Base-by-base conservation (phyloP, 192 early-diverging fungal genomes). In the Gryganskiella cystojenkinii region DNA sequence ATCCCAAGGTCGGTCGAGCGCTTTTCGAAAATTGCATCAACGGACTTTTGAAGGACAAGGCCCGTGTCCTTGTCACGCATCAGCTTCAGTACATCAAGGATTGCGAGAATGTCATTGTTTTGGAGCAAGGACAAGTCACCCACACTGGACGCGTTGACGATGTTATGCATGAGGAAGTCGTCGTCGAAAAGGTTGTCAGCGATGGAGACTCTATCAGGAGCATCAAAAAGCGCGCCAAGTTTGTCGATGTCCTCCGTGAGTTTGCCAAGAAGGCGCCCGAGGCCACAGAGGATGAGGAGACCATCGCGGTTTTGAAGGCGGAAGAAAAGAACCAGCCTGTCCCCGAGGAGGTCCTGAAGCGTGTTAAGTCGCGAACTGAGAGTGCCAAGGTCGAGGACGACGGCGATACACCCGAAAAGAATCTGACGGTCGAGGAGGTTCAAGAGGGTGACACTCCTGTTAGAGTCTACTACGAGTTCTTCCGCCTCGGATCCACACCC, bases 21-120 rank as follows among this genome's bases (percentile, higher is more conserved):
- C 79, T 90, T 2, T 90, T 89, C 37, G 82, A 85, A 0, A 83
- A 85, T 22, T 85, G 84, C 15, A 62, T 88, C 52, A 70, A 80
- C 31, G 87, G 87, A 9, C 31, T 88, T 37, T 70, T 90, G 28
- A 70, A 79, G 35, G 65, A 64, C 43, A 84, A 87, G n/a, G 86
- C 90, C 8, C 86, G 86, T 3, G 80, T 92, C 0, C 78, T 92
- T 22, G 83, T 92, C 34, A 92, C 90, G n/a, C 90, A 92, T 56
- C 84, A 85, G 4, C 78, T 90, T 17, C 83, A 87, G 67, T 84
- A 88, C 43, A 80, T 92, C 63, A 59, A 78, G 67, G 83, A 82
- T 14, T 75, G 79, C 15, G 81, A 85, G 63, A 56, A 65, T 7
- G 80, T 92, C n/a, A 65, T 86, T 53, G 84, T 89, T 53, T 58